Base-by-base conservation (phyloP, 345 rosid genomes). In the Murraya koenigii region DNA sequence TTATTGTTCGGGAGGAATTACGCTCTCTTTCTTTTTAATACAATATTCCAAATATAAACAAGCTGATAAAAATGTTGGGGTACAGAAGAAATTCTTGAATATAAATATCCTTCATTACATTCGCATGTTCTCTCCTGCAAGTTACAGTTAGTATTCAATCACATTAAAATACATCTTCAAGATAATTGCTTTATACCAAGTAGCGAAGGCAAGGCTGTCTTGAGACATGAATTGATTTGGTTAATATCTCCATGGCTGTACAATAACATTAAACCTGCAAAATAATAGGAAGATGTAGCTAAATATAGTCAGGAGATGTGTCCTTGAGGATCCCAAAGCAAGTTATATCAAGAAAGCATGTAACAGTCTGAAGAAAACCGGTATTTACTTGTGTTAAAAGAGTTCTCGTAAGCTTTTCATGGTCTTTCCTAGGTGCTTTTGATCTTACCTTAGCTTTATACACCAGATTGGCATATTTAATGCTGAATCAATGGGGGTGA, bases 221-320 rank as follows among this genome's bases (percentile, higher is more conserved):
- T 49, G 20, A 3, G 47, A 30, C 11, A 26, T 72, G 36, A 63
- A 58, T 69, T 71, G 52, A 77, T 69, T 54, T 20, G 44, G 79
- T 73, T 76, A 76, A 32, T 23, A 63, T 15, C 75, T 65, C 74
- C 66, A 36, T 28, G n/a, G 76, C 82, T 86, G 81, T 84, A 84
- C 84, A 84, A 66, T 59, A 3, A 23, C 33, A n/a, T 62, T 54
- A 71, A 20, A 59, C 84, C 85, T 82, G 85, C 81, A 78, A 19
- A 64, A 28, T 25, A 76, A 25, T 66, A 65, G 23, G 36, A 71
- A 55, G 19, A 80, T 60, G 28, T 25, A 39, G n/a, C 20, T 7
- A 13, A 20, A 8, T 36, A 7, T n/a, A 35, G 55, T 69, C 54
- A 13, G 33, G 26, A 30, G 7, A 38, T 17, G 17, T 10, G 6